Percentiles rank a stretch among this genome's conserved stretches.
Conservation (phyloP, 768 basidiomycete species). For the Naganishia vaughanmartiniae region DNA sequence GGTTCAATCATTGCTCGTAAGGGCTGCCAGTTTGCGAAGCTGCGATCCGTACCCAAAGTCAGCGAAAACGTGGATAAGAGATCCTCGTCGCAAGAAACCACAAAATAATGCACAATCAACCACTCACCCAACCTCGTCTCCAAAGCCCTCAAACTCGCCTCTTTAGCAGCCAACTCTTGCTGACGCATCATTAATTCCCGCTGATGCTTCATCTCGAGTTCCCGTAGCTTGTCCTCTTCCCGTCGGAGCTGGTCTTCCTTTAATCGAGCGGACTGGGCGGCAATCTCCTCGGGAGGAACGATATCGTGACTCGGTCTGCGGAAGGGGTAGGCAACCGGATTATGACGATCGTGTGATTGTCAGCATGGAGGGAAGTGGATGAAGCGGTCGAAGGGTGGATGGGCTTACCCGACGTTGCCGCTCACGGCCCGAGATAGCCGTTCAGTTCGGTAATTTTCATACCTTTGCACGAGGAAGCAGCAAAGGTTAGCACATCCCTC, state of each 20-base stretch:
- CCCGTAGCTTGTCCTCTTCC: constrained; percentile 97
- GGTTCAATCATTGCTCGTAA: background rate
- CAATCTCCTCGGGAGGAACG: constrained; percentile 92
- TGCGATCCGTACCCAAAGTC: background rate
- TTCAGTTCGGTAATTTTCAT: constrained; percentile 94
- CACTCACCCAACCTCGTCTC: constrained; percentile 50
- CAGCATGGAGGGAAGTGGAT: too few relatives aligned
- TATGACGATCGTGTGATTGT: too few relatives aligned
- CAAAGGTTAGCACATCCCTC: background rate
- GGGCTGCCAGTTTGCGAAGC: constrained; percentile 16
- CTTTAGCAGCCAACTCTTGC: constrained; percentile 92
- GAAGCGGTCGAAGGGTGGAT: too few relatives aligned
- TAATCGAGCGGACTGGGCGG: constrained; percentile 91
- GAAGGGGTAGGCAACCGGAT: too few relatives aligned
- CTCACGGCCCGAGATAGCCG: constrained; percentile 89
- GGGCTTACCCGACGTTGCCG: constrained; percentile 68
- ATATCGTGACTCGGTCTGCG: constrained; percentile 53
- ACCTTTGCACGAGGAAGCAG: constrained; percentile 25
- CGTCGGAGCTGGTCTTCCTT: constrained; percentile 97
- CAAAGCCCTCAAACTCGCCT: constrained; percentile 60
- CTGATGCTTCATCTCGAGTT: constrained; percentile 96
- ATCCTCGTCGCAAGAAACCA: too few relatives aligned
- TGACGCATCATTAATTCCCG: constrained; percentile 96
- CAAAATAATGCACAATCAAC: too few relatives aligned
- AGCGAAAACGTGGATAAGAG: background rate